These are phyloP conservation scores for Penicillium arizonense DNA, from an alignment of 495 filamentous ascomycete species.

Conservation along the genomic window DNA sequence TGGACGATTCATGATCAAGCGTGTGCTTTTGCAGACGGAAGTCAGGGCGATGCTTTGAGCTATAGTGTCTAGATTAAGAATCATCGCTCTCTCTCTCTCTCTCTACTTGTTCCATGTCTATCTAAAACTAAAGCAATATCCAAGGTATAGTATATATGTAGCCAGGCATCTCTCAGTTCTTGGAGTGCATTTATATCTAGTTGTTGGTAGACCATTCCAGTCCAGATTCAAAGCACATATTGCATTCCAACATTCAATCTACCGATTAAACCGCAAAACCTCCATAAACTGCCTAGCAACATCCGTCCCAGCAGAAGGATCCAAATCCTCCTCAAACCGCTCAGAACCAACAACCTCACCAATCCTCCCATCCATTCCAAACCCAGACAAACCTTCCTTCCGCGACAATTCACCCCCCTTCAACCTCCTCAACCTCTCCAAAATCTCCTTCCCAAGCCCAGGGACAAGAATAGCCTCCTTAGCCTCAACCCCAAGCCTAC, in stretches of 20 bases:
- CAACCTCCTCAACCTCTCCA: slow-evolving; percentile 26
- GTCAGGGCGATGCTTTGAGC: slow-evolving; percentile 9
- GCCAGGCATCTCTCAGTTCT: too few relatives aligned
- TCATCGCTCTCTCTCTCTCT: background rate
- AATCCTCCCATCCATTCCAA: background rate
- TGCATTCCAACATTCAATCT: background rate
- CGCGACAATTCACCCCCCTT: slow-evolving; percentile 1
- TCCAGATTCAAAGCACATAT: too few relatives aligned
- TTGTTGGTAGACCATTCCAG: too few relatives aligned
- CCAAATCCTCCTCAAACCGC: slow-evolving; percentile 28
- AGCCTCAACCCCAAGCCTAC: slow-evolving; percentile 30
- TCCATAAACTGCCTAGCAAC: slow-evolving; percentile 50
- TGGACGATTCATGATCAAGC: slow-evolving; percentile 32
- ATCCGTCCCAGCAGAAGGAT: slow-evolving; percentile 43
- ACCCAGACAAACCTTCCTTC: slow-evolving; percentile 1
- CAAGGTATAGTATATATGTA: background rate
- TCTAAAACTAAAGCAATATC: background rate
- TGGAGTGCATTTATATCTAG: too few relatives aligned
- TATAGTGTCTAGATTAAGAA: slow-evolving; percentile 10
- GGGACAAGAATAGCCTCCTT: slow-evolving; percentile 43
- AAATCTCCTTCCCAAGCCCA: slow-evolving; percentile 41
- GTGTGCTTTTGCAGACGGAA: slow-evolving; percentile 27
- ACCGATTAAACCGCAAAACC: slow-evolving; percentile 47
- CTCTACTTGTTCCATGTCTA: background rate
- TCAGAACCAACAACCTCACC: slow-evolving; percentile 9